phyloP scores from a whole-genome alignment of 2,329 filamentous ascomycete genomes.

The Verticillium albo-atrum region DNA sequence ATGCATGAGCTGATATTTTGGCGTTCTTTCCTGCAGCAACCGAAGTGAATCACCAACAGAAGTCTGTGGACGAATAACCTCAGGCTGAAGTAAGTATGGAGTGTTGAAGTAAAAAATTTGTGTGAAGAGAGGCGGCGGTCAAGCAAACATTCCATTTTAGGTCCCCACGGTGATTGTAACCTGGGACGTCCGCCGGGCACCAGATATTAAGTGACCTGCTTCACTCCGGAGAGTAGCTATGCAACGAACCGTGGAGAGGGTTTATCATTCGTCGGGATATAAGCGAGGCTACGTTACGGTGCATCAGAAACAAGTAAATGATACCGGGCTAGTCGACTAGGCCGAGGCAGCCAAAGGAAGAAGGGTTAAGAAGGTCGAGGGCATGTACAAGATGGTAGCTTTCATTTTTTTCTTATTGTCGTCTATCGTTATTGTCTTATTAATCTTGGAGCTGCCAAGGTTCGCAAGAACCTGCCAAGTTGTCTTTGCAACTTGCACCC shows the following conservation, averaged over 20 bases:
- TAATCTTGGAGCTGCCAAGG: not conserved
- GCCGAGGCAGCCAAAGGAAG: not conserved
- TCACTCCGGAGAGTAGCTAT: not conserved
- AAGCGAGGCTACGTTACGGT: not conserved
- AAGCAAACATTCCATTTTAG: not conserved
- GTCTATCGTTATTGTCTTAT: not conserved
- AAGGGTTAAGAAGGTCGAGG: not conserved
- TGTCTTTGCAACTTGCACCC: not conserved
- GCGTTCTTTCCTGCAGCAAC: not conserved
- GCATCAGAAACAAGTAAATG: not conserved
- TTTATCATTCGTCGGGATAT: not conserved
- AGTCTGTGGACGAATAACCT: not conserved
- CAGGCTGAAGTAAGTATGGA: too few species aligned
- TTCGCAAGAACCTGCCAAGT: not conserved
- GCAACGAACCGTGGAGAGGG: not conserved
- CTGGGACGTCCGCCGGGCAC: not conserved
- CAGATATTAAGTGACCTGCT: not conserved
- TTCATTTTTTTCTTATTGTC: not conserved
- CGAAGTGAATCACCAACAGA: not conserved
- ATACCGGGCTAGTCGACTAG: not conserved
- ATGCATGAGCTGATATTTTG: too few species aligned
- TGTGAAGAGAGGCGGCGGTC: not conserved
- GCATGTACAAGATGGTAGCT: not conserved
- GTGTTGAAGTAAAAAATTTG: not conserved
- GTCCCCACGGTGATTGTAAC: too few species aligned